Base-by-base conservation (phyloP, 352 stramenopile genomes). In the Globisporangium orthogonon region DNA sequence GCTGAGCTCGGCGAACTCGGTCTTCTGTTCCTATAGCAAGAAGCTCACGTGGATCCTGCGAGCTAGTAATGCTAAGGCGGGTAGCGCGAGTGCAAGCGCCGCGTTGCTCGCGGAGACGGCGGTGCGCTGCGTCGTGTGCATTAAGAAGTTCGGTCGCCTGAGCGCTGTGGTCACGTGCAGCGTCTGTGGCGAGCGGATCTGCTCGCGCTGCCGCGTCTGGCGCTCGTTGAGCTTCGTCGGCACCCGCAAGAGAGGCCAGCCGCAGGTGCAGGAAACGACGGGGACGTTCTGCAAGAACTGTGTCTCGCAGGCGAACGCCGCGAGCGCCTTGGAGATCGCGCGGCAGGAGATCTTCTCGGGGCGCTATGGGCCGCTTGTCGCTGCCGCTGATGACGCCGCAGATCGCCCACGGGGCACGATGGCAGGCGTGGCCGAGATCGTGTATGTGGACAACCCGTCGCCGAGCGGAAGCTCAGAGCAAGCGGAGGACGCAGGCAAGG, bases 271-370 rank as follows among this genome's bases (percentile, higher is more conserved):
- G 23, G 54, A 59, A 1, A 46, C 67, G 11, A 44, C 65, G 11
- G 64, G 56, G 2, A 46, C 50, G 7, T 72, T 76, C 18, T 76
- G 69, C 48, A 71, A 73, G 53, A 68, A 54, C 17, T 76, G 69
- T 41, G 57, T 69, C 39, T 50, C 61, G 3, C 43, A 50, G 7
- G 69, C 57, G 46, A 65, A 60, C 35, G 50, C 57, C 18, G 44
- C 44, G 18, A 67, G 56, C 33, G 61, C 64, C 7, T 18, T 47
- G 18, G 61, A 73, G 33, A 52, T 75, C 47, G 62, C 64, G 48
- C 10, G 48, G 60, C 41, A 31, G 50, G 48, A 68, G 59, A 44
- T 70, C 54, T 49, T 59, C 55, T 33, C 55, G 41, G 39, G 62
- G 35, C 52, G 66, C n/a, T 47, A 48, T 43, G 58, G 58, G 2